These are phyloP conservation scores for Bryopsis sp. DNA, from an alignment of 139 green algal genomes.

Conservation along the genomic window DNA sequence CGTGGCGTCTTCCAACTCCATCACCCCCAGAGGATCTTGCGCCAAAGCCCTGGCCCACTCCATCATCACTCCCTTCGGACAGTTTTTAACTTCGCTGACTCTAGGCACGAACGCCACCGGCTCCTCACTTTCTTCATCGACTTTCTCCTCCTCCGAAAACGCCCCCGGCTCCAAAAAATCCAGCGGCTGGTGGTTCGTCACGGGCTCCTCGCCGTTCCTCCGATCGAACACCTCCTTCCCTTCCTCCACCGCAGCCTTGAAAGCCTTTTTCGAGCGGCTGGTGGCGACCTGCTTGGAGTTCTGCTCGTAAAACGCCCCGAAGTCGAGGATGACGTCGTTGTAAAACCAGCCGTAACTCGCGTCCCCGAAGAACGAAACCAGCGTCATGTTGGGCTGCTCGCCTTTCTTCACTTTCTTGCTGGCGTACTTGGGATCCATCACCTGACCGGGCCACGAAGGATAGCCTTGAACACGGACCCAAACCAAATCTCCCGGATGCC, in stretches of 20 bases:
- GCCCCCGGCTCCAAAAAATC: no score
- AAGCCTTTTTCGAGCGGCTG: background rate
- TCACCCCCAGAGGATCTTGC: no score
- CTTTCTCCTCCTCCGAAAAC: no score
- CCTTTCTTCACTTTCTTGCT: slow-evolving; percentile 8
- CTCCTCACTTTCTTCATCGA: no score
- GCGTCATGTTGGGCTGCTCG: no score
- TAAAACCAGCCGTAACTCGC: slow-evolving; percentile 8
- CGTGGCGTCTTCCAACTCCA: no score
- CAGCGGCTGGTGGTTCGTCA: slow-evolving; percentile 2
- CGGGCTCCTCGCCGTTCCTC: background rate
- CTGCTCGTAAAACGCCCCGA: no score
- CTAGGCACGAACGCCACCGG: no score
- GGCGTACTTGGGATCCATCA: slow-evolving; percentile 14
- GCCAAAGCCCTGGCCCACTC: no score
- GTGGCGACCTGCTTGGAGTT: background rate
- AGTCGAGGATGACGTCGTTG: background rate
- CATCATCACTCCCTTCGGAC: no score
- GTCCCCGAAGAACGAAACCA: slow-evolving; percentile 19
- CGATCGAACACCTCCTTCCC: slow-evolving; percentile 4
- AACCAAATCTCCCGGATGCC: slow-evolving; percentile 14
- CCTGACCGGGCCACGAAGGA: slow-evolving; percentile 15
- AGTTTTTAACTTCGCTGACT: no score
- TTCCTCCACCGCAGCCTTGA: slow-evolving; percentile 4
- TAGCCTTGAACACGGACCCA: slow-evolving; percentile 12